Evolutionary conservation across 2,329 filamentous ascomycete species (phyloP).

Genomic region (Clarireedia homoeocarpa): DNA sequence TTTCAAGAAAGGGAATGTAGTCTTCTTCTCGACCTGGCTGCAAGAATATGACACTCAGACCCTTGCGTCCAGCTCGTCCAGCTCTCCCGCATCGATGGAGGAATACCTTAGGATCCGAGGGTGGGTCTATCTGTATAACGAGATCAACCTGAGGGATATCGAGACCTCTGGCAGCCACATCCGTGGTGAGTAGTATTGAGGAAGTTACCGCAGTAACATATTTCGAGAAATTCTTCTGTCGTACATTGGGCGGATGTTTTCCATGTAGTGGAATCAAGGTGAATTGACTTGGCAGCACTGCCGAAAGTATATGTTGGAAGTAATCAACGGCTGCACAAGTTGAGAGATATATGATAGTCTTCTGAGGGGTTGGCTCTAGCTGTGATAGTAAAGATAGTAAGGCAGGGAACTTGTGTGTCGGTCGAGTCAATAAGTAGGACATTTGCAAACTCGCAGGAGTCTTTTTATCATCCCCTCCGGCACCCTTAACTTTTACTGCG

Average conservation of each 20-base stretch:
- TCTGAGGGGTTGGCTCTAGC: constrained; percentile 67
- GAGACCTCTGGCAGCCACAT: constrained; percentile 81
- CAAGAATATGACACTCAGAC: constrained; percentile 78
- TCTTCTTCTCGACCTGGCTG: constrained; percentile 82
- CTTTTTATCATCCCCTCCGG: constrained; percentile 70
- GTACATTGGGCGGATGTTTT: constrained; percentile 81
- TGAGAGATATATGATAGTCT: constrained; percentile 85
- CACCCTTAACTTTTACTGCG: constrained; percentile 80
- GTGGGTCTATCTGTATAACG: constrained; percentile 80
- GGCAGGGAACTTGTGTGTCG: constrained; percentile 73
- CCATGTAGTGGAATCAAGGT: constrained; percentile 78
- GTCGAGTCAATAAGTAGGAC: constrained; percentile 69
- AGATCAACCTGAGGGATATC: constrained; percentile 90
- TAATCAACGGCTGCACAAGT: constrained; percentile 95
- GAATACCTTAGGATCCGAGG: constrained; percentile 86
- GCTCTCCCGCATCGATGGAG: constrained; percentile 89
- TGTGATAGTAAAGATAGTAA: constrained; percentile 62
- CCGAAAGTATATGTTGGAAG: constrained; percentile 72
- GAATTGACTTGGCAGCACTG: constrained; percentile 61
- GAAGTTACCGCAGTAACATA: constrained; percentile 71
- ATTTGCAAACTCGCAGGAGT: constrained; percentile 92
- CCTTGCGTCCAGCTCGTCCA: constrained; percentile 79
- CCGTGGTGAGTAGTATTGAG: constrained; percentile 81
- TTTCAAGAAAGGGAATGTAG: constrained; percentile 78
- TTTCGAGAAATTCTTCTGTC: constrained; percentile 76